Conservation (phyloP, 306 rosid species). For the Quercus gilva region DNA sequence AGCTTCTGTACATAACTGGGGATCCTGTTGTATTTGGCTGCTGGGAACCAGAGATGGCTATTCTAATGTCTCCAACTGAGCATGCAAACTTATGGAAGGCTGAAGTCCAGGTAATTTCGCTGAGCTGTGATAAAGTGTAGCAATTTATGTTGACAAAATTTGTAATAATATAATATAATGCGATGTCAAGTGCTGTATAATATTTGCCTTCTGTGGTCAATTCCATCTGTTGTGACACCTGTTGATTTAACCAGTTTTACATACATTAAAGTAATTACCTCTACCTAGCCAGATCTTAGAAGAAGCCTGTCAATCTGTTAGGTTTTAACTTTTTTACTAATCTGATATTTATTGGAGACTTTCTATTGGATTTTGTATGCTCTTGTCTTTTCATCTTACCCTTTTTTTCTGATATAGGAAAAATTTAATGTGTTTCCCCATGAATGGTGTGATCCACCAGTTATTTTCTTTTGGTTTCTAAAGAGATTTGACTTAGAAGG, state of each 20-base stretch:
- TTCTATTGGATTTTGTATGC: too few species aligned
- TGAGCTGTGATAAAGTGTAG: background rate
- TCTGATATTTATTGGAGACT: background rate
- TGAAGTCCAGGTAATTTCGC: conserved; percentile 60
- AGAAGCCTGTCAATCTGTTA: background rate
- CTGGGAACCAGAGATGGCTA: conserved; percentile 83
- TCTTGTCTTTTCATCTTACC: background rate
- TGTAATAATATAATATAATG: background rate
- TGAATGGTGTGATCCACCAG: background rate
- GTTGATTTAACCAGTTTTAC: background rate
- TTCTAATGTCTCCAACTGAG: conserved; percentile 68
- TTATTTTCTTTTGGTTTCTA: background rate
- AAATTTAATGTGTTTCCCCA: background rate
- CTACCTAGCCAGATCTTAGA: background rate
- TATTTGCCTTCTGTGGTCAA: background rate
- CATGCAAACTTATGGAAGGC: conserved; percentile 81
- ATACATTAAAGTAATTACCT: background rate
- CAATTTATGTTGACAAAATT: conserved; percentile 1
- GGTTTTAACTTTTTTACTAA: background rate
- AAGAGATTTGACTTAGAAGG: background rate
- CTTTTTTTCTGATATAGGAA: background rate
- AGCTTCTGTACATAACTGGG: conserved; percentile 82
- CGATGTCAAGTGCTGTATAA: background rate
- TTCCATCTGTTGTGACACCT: background rate
- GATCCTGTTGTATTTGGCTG: conserved; percentile 76